These are phyloP conservation scores for Penicillium ucsense DNA, from an alignment of 495 filamentous ascomycete species.

Conservation along the genomic window DNA sequence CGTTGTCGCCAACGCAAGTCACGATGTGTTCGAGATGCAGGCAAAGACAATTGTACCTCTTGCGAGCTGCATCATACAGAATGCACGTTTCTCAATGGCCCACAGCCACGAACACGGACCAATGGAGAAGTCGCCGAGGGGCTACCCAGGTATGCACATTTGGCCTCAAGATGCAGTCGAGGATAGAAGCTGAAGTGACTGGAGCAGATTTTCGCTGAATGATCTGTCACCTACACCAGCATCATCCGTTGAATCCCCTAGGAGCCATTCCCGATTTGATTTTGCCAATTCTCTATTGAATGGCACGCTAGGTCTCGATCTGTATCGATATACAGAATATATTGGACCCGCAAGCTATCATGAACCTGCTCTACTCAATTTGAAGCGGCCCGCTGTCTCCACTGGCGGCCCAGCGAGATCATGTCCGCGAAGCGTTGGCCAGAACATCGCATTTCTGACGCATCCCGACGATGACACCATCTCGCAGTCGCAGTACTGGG, in stretches of 20 bases:
- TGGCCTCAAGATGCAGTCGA: background rate
- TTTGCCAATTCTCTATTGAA: slow-evolving; percentile 4
- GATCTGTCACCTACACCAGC: background rate
- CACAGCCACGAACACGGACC: slow-evolving; percentile 3
- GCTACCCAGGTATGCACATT: background rate
- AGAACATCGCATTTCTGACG: slow-evolving; percentile 10
- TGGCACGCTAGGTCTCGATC: slow-evolving; percentile 14
- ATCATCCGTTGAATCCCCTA: background rate
- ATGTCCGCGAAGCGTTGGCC: slow-evolving; percentile 10
- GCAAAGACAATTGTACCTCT: slow-evolving; percentile 8
- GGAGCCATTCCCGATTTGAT: background rate
- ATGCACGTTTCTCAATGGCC: slow-evolving; percentile 12
- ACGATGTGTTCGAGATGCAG: slow-evolving; percentile 8
- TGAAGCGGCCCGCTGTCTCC: background rate
- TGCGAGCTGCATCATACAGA: slow-evolving; percentile 8
- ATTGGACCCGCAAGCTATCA: slow-evolving; percentile 15
- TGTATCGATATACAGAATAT: slow-evolving; percentile 14
- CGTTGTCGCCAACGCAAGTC: slow-evolving; percentile 7
- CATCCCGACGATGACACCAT: slow-evolving; percentile 1
- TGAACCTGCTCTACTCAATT: slow-evolving; percentile 13
- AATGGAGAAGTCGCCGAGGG: background rate
- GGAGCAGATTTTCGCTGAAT: background rate
- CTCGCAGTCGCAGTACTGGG: background rate
- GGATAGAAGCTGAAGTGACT: background rate
- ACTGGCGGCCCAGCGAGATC: slow-evolving; percentile 4